phyloP scores from a whole-genome alignment of 441 rosid genomes.

The Biscutella laevigata region DNA sequence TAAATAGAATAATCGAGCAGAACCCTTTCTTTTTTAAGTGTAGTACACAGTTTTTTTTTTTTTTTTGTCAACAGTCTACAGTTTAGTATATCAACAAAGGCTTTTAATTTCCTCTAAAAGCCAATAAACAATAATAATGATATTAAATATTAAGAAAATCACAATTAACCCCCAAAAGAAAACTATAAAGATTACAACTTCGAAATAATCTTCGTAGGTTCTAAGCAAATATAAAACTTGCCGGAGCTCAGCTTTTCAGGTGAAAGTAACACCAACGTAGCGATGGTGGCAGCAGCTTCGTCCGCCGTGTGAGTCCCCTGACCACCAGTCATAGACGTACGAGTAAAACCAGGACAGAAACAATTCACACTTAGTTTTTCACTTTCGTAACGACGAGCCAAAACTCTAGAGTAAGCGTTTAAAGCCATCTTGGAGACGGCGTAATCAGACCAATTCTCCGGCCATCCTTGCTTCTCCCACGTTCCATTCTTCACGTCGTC shows the following conservation, averaged over 20 bases:
- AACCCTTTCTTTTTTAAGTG: too few relatives aligned
- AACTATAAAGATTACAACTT: constrained; percentile 8
- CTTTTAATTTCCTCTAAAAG: too few relatives aligned
- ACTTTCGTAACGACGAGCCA: constrained; percentile 38
- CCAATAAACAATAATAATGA: too few relatives aligned
- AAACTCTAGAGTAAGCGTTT: constrained; percentile 59
- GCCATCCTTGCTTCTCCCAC: constrained; percentile 77
- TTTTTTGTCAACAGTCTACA: too few relatives aligned
- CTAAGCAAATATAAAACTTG: constrained; percentile 39
- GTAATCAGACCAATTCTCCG: constrained; percentile 71
- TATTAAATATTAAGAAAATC: too few relatives aligned
- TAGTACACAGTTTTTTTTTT: too few relatives aligned
- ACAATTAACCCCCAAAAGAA: background rate
- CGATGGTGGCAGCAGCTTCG: constrained; percentile 40
- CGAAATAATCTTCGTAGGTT: constrained; percentile 20
- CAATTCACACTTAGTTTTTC: constrained; percentile 49
- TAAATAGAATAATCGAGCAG: too few relatives aligned
- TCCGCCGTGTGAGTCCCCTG: constrained; percentile 59
- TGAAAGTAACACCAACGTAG: constrained; percentile 42
- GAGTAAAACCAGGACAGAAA: constrained; percentile 82
- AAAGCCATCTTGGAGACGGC: constrained; percentile 80
- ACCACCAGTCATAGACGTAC: constrained; percentile 71
- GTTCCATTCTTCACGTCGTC: constrained; percentile 42
- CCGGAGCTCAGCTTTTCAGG: constrained; percentile 42
- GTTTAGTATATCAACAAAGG: too few relatives aligned